Conservation (phyloP, 176 grass and related monocot genomes). For the Musa schizocarpa region DNA sequence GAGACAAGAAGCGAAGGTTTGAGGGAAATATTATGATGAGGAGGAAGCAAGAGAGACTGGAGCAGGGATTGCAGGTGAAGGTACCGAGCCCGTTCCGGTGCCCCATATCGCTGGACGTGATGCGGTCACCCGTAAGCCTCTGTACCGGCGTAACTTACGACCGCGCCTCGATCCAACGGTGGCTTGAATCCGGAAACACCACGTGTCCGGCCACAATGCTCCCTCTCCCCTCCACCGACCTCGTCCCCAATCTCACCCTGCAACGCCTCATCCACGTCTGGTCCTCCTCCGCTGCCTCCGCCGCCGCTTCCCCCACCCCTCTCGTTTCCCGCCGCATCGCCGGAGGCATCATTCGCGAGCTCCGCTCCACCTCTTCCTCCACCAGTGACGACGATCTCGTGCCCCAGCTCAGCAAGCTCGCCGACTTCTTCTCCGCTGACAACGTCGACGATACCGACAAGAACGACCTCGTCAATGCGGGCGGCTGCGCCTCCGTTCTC, state of each 20-base stretch:
- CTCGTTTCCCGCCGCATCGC: not conserved
- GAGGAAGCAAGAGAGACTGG: slow-evolving; percentile 8
- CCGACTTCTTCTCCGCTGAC: slow-evolving; percentile 52
- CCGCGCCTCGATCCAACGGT: not conserved
- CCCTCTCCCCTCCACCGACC: not conserved
- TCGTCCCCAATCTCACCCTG: slow-evolving; percentile 16
- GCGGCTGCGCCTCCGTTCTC: slow-evolving; percentile 38
- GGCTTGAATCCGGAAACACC: slow-evolving; percentile 5
- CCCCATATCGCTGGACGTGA: slow-evolving; percentile 21
- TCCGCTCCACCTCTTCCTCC: not conserved
- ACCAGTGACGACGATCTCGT: not conserved
- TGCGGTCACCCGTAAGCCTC: slow-evolving; percentile 12
- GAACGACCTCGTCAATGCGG: slow-evolving; percentile 48
- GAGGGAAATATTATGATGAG: not conserved
- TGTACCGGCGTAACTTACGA: not conserved
- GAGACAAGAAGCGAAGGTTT: not conserved
- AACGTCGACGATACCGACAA: slow-evolving; percentile 80
- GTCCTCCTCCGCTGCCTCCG: not conserved
- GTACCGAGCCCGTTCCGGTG: slow-evolving; percentile 16
- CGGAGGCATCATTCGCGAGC: not conserved
- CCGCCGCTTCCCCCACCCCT: not conserved
- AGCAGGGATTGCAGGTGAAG: slow-evolving; percentile 9
- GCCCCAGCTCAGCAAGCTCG: slow-evolving; percentile 32
- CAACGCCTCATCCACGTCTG: not conserved
- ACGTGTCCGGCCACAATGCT: slow-evolving; percentile 7